These are phyloP conservation scores for Ceratobasidium sp. DNA, from an alignment of 1,284 basidiomycete species.

Conservation along the genomic window DNA sequence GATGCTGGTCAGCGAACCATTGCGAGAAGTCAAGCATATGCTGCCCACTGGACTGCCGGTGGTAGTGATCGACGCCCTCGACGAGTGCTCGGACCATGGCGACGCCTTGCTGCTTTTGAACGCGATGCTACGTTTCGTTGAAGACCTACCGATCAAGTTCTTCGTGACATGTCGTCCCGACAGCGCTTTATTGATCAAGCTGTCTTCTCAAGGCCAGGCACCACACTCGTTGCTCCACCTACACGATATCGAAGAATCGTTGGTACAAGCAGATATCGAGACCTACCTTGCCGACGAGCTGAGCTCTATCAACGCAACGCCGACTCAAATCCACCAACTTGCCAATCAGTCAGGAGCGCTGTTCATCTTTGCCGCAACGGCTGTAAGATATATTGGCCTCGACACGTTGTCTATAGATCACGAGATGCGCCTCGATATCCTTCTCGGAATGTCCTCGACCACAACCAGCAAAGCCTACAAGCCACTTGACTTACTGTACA, in stretches of 20 bases:
- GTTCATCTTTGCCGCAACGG: conserved; percentile 30
- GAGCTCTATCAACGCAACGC: neutral
- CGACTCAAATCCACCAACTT: neutral
- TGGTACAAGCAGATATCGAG: conserved; percentile 27
- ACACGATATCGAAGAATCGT: conserved; percentile 23
- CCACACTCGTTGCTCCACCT: neutral
- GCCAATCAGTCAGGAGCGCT: conserved; percentile 1
- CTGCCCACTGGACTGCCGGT: conserved; percentile 2
- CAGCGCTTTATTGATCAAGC: neutral
- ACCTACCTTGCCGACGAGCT: conserved; percentile 8
- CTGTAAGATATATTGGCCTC: neutral
- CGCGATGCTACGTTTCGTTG: neutral
- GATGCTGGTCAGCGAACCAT: neutral
- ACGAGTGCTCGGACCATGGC: conserved; percentile 16
- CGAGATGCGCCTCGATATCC: neutral
- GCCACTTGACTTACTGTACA: conserved; percentile 16
- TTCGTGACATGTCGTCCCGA: conserved; percentile 33
- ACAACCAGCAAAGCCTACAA: neutral
- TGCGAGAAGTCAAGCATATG: neutral
- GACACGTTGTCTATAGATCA: neutral
- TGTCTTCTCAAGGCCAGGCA: no score
- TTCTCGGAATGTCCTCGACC: neutral
- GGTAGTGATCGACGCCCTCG: conserved; percentile 37
- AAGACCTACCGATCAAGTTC: conserved; percentile 25
- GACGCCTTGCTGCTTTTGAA: neutral